Evolutionary conservation across 2,329 filamentous ascomycete genomes (phyloP).

Genomic region (Colletotrichum sp.): DNA sequence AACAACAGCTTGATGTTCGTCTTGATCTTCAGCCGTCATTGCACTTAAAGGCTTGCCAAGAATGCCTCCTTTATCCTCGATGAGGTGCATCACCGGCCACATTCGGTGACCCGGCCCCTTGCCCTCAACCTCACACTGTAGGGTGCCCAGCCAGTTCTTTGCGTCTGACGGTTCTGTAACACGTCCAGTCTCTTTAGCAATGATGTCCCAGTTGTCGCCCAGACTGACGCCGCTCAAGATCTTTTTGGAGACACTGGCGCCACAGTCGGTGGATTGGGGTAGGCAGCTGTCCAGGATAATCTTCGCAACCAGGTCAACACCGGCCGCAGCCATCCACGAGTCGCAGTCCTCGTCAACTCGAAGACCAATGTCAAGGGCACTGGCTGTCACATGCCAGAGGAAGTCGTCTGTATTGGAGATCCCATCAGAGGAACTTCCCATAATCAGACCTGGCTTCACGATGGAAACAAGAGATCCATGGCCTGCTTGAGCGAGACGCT

Average conservation of each 20-base stretch:
- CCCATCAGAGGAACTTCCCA: constrained; percentile 21
- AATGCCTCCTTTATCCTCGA: constrained; percentile 7
- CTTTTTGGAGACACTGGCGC: background rate
- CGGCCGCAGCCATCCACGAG: constrained; percentile 22
- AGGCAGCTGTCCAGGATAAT: constrained; percentile 5
- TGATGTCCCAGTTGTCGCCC: constrained; percentile 23
- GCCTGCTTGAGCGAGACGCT: background rate
- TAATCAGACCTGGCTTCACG: constrained; percentile 27
- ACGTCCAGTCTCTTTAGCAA: constrained; percentile 9
- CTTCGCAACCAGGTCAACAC: constrained; percentile 18
- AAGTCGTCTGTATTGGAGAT: constrained; percentile 28
- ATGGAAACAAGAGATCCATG: background rate
- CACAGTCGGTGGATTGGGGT: background rate
- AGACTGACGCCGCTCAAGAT: constrained; percentile 19
- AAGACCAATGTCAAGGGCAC: constrained; percentile 10
- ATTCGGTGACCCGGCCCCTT: constrained; percentile 22
- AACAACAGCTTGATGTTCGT: background rate
- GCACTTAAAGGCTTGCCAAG: background rate
- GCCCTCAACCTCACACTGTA: constrained; percentile 11
- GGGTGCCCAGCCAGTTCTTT: background rate
- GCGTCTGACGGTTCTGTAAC: constrained; percentile 1
- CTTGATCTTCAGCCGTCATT: background rate
- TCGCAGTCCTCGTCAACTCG: constrained; percentile 13
- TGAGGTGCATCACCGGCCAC: constrained; percentile 29
- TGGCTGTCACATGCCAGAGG: constrained; percentile 23